These are phyloP conservation scores for Forsythia suspensa DNA, from an alignment of 257 asterid species.

Conservation along the genomic window DNA sequence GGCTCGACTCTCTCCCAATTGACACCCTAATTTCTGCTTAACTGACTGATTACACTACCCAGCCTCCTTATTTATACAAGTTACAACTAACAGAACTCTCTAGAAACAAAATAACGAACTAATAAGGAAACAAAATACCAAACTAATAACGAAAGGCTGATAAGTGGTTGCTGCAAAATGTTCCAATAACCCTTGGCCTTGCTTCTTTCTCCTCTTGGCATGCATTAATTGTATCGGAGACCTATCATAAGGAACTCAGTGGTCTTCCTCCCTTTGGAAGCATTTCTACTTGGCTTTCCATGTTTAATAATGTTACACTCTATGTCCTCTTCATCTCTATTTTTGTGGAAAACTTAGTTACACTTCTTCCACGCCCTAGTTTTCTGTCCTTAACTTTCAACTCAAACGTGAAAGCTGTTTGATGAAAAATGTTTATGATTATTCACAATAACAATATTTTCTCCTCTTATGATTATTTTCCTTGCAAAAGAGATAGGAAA, in stretches of 20 bases:
- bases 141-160: too few species aligned
- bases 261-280: background rate
- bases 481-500: background rate
- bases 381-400: background rate
- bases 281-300: background rate
- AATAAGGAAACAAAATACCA: too few species aligned
- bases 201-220: too few species aligned
- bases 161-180: too few species aligned
- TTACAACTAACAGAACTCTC: too few species aligned
- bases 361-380: background rate
- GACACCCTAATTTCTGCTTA: too few species aligned
- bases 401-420: background rate
- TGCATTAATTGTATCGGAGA: too few species aligned
- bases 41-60: too few species aligned
- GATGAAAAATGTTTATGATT: background rate
- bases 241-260: background rate
- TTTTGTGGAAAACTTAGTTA: background rate
- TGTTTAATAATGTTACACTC: background rate
- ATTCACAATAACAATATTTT: background rate
- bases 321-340: background rate
- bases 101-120: too few species aligned
- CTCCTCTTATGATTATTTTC: background rate
- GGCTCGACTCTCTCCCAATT: too few species aligned
- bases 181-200: too few species aligned
- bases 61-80: too few species aligned